These are phyloP conservation scores for Podosphaera aphanis DNA, from an alignment of 2,329 filamentous ascomycete genomes.

Conservation along the genomic window DNA sequence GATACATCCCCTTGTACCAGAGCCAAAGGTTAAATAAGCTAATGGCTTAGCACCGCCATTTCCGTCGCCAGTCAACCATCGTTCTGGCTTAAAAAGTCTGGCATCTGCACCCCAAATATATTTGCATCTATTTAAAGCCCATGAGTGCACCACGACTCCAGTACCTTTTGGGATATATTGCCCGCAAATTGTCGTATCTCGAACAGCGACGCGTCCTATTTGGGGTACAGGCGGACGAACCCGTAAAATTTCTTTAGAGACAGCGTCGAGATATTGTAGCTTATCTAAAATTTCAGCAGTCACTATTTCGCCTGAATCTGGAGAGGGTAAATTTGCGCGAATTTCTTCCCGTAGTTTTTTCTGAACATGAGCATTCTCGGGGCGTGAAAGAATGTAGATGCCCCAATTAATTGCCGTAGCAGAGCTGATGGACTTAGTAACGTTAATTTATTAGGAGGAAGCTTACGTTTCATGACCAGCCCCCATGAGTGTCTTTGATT, in stretches of 20 bases:
- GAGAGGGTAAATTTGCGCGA: slow-evolving; percentile 30
- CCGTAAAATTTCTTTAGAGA: slow-evolving; percentile 52
- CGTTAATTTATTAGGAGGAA: slow-evolving; percentile 14
- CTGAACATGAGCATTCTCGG: slow-evolving; percentile 34
- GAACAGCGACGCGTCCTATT: slow-evolving; percentile 40
- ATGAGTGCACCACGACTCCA: slow-evolving; percentile 34
- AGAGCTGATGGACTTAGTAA: slow-evolving; percentile 9
- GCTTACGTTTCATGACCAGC: slow-evolving; percentile 47
- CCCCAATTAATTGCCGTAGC: slow-evolving; percentile 51
- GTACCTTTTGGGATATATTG: slow-evolving; percentile 45
- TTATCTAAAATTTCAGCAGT: slow-evolving; percentile 36
- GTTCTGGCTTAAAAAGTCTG: slow-evolving; percentile 48
- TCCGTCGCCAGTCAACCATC: slow-evolving; percentile 32
- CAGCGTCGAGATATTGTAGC: slow-evolving; percentile 54
- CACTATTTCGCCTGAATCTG: slow-evolving; percentile 21
- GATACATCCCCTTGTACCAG: slow-evolving; percentile 65
- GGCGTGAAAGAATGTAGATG: slow-evolving; percentile 36
- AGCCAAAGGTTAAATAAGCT: slow-evolving; percentile 55
- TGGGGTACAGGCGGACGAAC: slow-evolving; percentile 44
- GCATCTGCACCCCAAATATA: slow-evolving; percentile 57
- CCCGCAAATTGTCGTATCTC: slow-evolving; percentile 39
- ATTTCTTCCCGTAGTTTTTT: slow-evolving; percentile 41
- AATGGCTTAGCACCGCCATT: slow-evolving; percentile 59
- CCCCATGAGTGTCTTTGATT: slow-evolving; percentile 69
- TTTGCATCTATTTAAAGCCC: slow-evolving; percentile 19